Percentiles rank a stretch among this genome's conserved stretches.
Evolutionary conservation across 2,329 filamentous ascomycete genomes (phyloP).

Genomic region (Pseudopithomyces maydicus): DNA sequence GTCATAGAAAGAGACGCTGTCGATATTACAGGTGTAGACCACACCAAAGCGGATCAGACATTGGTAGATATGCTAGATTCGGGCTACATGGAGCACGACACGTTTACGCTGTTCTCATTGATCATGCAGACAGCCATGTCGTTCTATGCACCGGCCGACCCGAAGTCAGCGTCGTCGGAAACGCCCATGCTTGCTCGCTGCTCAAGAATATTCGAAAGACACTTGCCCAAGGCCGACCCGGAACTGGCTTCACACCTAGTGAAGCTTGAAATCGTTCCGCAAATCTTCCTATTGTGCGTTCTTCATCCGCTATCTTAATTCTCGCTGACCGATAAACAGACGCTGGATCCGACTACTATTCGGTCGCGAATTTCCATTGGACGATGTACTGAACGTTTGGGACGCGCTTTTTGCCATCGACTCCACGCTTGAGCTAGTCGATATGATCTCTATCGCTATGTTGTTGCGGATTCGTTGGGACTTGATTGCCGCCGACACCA

Average conservation of each 20-base stretch:
- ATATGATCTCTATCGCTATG: conserved; percentile 94
- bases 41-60: conserved; percentile 28
- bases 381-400: conserved; percentile 84
- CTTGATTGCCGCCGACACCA: conserved; percentile 85
- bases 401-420: conserved; percentile 90
- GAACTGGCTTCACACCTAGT: conserved; percentile 80
- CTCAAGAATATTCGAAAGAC: conserved; percentile 82
- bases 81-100: conserved; percentile 83
- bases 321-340: conserved; percentile 50
- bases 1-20: conserved; percentile 83
- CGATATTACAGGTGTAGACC: conserved; percentile 46
- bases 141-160: conserved; percentile 76
- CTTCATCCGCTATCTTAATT: background rate
- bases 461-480: conserved; percentile 89
- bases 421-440: conserved; percentile 76
- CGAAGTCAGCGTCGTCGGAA: conserved; percentile 39
- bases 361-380: conserved; percentile 89
- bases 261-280: conserved; percentile 86
- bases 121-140: conserved; percentile 86
- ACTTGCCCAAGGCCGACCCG: conserved; percentile 79
- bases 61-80: conserved; percentile 66
- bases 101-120: conserved; percentile 81
- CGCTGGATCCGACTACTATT: conserved; percentile 95
- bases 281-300: conserved; percentile 89
- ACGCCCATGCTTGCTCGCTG: conserved; percentile 85